Evolutionary conservation across 225 moss, liverwort and hornwort genomes (phyloP).

Genomic region (Straminergon stramineum): DNA sequence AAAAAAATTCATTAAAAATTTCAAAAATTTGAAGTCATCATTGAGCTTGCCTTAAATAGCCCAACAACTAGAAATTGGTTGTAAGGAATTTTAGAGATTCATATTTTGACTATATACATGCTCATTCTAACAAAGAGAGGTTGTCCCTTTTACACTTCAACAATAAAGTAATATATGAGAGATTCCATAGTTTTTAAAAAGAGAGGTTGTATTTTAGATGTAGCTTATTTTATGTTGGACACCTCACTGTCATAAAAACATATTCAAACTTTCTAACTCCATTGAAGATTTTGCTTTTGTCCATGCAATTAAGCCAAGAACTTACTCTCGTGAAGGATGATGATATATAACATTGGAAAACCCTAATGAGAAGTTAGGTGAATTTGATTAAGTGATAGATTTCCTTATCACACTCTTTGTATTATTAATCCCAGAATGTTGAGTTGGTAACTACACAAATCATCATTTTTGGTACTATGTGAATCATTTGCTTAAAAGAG

Average conservation of each 20-base stretch:
- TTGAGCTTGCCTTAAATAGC: neutral
- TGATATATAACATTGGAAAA: neutral
- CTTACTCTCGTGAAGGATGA: neutral
- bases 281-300: neutral
- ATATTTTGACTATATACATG: too few species aligned
- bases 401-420: too few species aligned
- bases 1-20: neutral
- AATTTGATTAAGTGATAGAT: neutral
- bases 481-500: too few species aligned
- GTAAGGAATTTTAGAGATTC: neutral
- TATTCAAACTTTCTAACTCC: neutral
- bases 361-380: fast-evolving
- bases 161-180: neutral
- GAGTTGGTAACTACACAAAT: too few species aligned
- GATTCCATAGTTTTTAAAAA: neutral
- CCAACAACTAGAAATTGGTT: neutral
- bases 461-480: too few species aligned
- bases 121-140: neutral
- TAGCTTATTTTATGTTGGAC: neutral
- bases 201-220: neutral
- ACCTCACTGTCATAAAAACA: neutral
- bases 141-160: fast-evolving
- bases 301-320: neutral
- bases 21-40: neutral
- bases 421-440: too few species aligned